Percentiles rank a stretch among this genome's conserved stretches.
Conservation (phyloP, 306 rosid species). For the Crotalaria pallida region DNA sequence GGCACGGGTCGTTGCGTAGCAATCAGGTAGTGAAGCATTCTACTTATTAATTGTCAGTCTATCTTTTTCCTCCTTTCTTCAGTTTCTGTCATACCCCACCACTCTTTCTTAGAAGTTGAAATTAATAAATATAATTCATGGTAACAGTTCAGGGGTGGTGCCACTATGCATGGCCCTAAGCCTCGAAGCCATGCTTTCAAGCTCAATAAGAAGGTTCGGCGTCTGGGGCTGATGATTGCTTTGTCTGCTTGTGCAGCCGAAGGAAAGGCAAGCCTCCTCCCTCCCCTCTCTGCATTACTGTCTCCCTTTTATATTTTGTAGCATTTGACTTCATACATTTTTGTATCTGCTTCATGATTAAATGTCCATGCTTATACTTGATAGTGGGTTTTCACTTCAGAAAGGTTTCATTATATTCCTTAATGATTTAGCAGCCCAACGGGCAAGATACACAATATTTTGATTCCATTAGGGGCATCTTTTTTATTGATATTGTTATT, state of each 20-base stretch:
- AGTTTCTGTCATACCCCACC: background rate
- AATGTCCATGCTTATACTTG: too few species aligned
- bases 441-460: too few species aligned
- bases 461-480: background rate
- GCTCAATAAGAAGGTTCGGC: slow-evolving; percentile 85
- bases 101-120: background rate
- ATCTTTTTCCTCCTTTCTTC: background rate
- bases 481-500: background rate
- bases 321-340: background rate
- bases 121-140: slow-evolving; percentile 23
- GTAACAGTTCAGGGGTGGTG: slow-evolving; percentile 85
- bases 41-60: background rate
- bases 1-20: slow-evolving; percentile 82
- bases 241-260: slow-evolving; percentile 89
- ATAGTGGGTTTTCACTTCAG: too few species aligned
- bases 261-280: slow-evolving; percentile 74
- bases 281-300: background rate
- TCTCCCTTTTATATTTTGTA: background rate
- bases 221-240: slow-evolving; percentile 82
- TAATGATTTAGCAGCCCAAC: too few species aligned
- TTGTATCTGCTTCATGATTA: too few species aligned
- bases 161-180: slow-evolving; percentile 83
- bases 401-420: too few species aligned
- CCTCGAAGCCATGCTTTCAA: slow-evolving; percentile 96
- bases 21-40: slow-evolving; percentile 60